Evolutionary conservation across 331 rosid genomes (phyloP).

Genomic region (Ulmus americana): DNA sequence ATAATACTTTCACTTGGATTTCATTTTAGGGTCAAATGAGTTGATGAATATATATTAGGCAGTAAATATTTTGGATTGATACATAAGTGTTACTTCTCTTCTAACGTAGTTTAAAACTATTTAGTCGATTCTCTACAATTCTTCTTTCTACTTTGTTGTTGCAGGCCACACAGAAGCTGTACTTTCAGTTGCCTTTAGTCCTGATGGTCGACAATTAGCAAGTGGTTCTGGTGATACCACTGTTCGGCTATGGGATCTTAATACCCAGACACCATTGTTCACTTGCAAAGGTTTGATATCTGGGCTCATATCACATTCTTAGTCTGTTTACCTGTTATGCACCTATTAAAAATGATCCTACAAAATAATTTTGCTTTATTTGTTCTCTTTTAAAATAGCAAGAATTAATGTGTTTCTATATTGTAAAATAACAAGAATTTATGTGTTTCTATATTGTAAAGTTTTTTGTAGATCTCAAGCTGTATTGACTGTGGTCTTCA

Average conservation of each 20-base stretch:
- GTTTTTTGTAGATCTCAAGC: not conserved
- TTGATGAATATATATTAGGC: too few relatives aligned
- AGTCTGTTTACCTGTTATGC: not conserved
- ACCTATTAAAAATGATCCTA: too few relatives aligned
- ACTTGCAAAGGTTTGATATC: slow-evolving; percentile 75
- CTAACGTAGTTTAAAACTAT: not conserved
- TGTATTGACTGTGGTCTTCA: slow-evolving; percentile 8
- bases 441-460: not conserved
- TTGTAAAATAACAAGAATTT: not conserved
- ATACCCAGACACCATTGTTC: slow-evolving; percentile 77
- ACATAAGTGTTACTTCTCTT: not conserved
- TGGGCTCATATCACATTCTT: slow-evolving; percentile 19
- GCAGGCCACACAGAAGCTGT: slow-evolving; percentile 88
- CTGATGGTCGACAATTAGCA: slow-evolving; percentile 77
- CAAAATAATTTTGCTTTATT: not conserved
- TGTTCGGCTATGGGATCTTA: slow-evolving; percentile 79
- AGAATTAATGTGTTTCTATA: not conserved
- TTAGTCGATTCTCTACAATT: not conserved
- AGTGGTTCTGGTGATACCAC: slow-evolving; percentile 92
- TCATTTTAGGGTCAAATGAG: too few relatives aligned
- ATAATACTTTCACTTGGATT: not conserved
- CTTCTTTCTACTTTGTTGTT: slow-evolving; percentile 13
- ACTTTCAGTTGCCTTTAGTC: slow-evolving; percentile 74
- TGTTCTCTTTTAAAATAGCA: not conserved
- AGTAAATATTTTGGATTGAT: not conserved